Conservation (phyloP, 305 asterid species). For the Lippia alba region DNA sequence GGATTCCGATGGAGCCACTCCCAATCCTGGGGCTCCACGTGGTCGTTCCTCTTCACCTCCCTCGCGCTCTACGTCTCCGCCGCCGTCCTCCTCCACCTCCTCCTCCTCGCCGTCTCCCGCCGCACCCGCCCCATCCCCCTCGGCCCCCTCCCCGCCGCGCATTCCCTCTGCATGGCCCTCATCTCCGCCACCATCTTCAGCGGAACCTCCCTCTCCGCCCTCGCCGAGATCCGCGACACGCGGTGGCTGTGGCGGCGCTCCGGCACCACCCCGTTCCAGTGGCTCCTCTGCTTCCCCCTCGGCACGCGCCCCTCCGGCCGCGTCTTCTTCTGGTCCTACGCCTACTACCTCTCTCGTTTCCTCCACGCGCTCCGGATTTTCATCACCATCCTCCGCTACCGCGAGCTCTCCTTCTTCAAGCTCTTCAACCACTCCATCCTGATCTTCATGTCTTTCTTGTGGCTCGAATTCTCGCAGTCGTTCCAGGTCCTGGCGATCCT, state of each 20-base stretch:
- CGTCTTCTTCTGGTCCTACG: conserved; percentile 94
- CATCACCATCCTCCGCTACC: conserved; percentile 50
- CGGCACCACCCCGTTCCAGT: conserved; percentile 72
- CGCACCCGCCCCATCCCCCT: conserved; percentile 61
- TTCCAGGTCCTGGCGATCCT: conserved; percentile 80
- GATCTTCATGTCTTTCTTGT: conserved; percentile 72
- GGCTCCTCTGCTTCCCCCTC: conserved; percentile 90
- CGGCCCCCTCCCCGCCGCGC: conserved; percentile 86
- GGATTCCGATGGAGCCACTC: conserved; percentile 84
- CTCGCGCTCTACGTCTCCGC: conserved; percentile 58
- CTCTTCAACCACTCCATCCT: conserved; percentile 69
- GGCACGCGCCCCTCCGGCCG: conserved; percentile 96
- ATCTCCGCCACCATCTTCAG: conserved; percentile 71
- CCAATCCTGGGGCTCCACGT: conserved; percentile 86
- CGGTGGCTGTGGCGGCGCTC: conserved; percentile 90
- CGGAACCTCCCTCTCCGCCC: conserved; percentile 73
- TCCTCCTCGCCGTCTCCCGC: conserved; percentile 52
- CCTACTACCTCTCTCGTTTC: conserved; percentile 80
- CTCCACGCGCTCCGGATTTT: conserved; percentile 68
- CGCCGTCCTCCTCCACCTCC: conserved; percentile 58
- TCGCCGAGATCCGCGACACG: conserved; percentile 87
- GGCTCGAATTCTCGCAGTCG: conserved; percentile 95
- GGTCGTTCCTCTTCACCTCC: conserved; percentile 81
- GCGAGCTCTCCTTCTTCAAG: conserved; percentile 58
- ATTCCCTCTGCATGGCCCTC: conserved; percentile 77